Base-by-base conservation (phyloP, 179 eudicot genomes). In the Amaranthus tricolor region DNA sequence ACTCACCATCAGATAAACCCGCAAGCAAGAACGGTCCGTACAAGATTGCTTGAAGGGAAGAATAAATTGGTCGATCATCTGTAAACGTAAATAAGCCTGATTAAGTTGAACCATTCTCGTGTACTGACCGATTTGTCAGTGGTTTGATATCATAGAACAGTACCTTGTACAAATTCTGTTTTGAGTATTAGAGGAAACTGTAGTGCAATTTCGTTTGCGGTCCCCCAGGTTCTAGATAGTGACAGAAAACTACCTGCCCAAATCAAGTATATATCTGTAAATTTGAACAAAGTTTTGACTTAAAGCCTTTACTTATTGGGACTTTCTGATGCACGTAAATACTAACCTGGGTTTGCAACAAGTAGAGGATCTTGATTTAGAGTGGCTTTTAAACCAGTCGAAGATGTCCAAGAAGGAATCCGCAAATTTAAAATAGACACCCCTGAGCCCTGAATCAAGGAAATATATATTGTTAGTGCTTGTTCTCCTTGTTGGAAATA, bases 1-100 rank as follows among this genome's bases (percentile, higher is more conserved):
- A 89, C 68, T 90, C 94, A 17, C 90, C 89, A 7, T 16, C 75
- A 15, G 86, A 83, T n/a, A 89, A 81, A 65, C 96, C 97, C 21
- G 86, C 97, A 13, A 94, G 94, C 76, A 94, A 82, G 85, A 89
- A 91, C 1, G 96, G 97, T 16, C 97, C 98, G 17, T 86, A 94
- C 5, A 91, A 81, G 66, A 91, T 86, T 54, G 97, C 96, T 52
- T 83, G 86, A 40, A 89, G 74, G 7, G 96, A 80, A 63, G 91
- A 86, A 82, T 71, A 86, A 59, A 83, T 83, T 0, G 87, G 85
- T n/a, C 97, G 90, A 63, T 94, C 94, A 86, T 94, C 98, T 91
- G 89, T 14, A 65, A 70, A 70, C 0, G 44, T 54, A 5, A 7
- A 45, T 72, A 31, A 49, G 24, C 19, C n/a, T n/a, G 8, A 19